Evolutionary conservation across 2,329 filamentous ascomycete species (phyloP), one percentile per base, ranked within the genome.

Genomic region (Fusarium hainanense): DNA sequence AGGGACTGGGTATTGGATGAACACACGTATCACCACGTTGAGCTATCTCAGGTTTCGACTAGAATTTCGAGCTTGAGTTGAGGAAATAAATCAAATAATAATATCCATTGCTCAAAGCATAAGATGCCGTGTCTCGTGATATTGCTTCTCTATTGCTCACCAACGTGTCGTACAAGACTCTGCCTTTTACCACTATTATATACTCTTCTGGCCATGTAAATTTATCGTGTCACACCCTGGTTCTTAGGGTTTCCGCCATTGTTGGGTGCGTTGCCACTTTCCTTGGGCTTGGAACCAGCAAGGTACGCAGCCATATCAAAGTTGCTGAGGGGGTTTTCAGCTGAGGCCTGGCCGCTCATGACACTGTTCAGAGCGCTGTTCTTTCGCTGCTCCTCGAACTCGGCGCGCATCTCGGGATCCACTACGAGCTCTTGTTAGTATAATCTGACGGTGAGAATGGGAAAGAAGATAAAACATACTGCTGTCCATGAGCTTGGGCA

Each of bases 401-500:
- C 96, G 74, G 93, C 93, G 75, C 90, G 90, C 82, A 93, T 92
- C 80, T 99, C 96, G n/a, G 93, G 93, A 78, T 98, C 96, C 94
- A 99, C 94, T 98, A 75, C 20, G 20, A 18, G 18, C 27, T 23
- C 8, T 52, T 4, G 32, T 57, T 46, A 68, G 54, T 11, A 54
- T 18, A 50, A 28, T 25, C 46, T 55, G 34, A 20, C 30, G 10
- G 21, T 20, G 34, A 13, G 25, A 18, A 7, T 4, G 28, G 30
- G 23, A 37, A 20, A 9, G 18, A 20, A 10, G 32, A 7, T n/a
- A 28, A 20, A 18, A 87, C 93, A 68, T 88, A 98, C 94, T 97
- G 78, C 96, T 98, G 54, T 98, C 94, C 83, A 98, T 90, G 58
- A 99, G 81, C 80, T 98, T 96, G 16, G 96, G 96, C 92, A 98